These are phyloP conservation scores for Hemisphaericaspora subhashii DNA, from an alignment of 1,139 yeast genomes.

Conservation along the genomic window DNA sequence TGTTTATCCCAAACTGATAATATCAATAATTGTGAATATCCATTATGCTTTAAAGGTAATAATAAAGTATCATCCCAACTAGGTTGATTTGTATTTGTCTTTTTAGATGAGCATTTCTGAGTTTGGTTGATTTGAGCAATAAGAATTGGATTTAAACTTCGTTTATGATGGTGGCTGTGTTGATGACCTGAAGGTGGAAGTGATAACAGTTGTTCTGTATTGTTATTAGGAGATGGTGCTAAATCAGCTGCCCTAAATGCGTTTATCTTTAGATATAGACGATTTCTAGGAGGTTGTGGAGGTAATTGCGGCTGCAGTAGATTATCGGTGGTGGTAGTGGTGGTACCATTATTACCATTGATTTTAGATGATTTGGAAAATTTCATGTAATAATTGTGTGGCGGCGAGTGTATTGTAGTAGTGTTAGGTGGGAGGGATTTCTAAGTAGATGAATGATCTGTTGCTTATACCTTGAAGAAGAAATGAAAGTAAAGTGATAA, in stretches of 20 bases:
- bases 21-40: constrained; percentile 30
- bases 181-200: constrained; percentile 6
- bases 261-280: constrained; percentile 30
- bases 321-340: background rate
- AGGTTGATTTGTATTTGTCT: constrained; percentile 42
- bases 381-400: too few species aligned
- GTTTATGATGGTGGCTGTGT: constrained; percentile 9
- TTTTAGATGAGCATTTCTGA: constrained; percentile 32
- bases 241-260: constrained; percentile 45
- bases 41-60: constrained; percentile 32
- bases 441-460: too few species aligned
- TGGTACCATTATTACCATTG: too few species aligned
- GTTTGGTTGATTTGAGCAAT: constrained; percentile 34
- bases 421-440: too few species aligned
- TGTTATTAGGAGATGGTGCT: constrained; percentile 17
- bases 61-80: constrained; percentile 44
- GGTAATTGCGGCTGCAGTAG: constrained; percentile 1
- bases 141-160: constrained; percentile 37
- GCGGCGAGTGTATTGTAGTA: too few species aligned
- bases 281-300: background rate
- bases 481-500: too few species aligned
- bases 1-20: constrained; percentile 50
- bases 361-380: background rate
- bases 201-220: constrained; percentile 5
- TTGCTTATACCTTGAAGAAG: too few species aligned